A percentile compares a stretch with the other conserved stretches of the same genome.
Evolutionary conservation across 2,329 filamentous ascomycete genomes (phyloP).

Genomic region (Diaporthe vexans): DNA sequence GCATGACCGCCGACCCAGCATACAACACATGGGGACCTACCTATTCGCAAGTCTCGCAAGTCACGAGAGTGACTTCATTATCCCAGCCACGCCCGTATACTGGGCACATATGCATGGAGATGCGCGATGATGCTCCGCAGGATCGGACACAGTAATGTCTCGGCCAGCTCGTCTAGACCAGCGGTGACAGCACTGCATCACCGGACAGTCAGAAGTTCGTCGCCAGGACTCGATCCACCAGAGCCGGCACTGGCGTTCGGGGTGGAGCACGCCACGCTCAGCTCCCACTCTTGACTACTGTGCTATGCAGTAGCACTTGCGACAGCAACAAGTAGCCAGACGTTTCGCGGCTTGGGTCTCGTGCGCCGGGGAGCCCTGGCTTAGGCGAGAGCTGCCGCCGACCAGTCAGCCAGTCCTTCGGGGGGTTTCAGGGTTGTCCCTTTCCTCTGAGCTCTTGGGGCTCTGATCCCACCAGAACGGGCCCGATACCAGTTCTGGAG

Average conservation of each 20-base stretch:
- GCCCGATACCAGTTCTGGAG: conserved; percentile 2
- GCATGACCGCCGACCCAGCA: background rate
- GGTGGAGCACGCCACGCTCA: background rate
- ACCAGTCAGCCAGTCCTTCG: background rate
- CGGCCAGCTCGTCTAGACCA: background rate
- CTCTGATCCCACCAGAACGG: conserved; percentile 17
- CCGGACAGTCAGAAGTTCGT: background rate
- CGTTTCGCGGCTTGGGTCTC: conserved; percentile 27
- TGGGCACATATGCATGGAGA: background rate
- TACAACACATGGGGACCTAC: background rate
- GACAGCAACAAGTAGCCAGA: conserved; percentile 11
- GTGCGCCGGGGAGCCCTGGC: conserved; percentile 9
- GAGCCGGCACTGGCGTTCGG: conserved; percentile 14
- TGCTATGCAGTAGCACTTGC: conserved; percentile 17
- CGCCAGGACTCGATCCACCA: background rate
- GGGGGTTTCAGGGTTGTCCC: conserved; percentile 17
- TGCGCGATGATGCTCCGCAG: background rate
- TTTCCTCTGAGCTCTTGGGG: background rate
- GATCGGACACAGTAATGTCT: background rate
- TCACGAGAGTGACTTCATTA: no score
- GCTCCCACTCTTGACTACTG: background rate
- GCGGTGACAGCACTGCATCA: conserved; percentile 1
- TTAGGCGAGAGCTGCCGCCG: conserved; percentile 1
- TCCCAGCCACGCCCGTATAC: background rate
- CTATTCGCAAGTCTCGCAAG: no score